Evolutionary conservation across 2,329 filamentous ascomycete genomes (phyloP).

Genomic region (Davidsoniella virescens): DNA sequence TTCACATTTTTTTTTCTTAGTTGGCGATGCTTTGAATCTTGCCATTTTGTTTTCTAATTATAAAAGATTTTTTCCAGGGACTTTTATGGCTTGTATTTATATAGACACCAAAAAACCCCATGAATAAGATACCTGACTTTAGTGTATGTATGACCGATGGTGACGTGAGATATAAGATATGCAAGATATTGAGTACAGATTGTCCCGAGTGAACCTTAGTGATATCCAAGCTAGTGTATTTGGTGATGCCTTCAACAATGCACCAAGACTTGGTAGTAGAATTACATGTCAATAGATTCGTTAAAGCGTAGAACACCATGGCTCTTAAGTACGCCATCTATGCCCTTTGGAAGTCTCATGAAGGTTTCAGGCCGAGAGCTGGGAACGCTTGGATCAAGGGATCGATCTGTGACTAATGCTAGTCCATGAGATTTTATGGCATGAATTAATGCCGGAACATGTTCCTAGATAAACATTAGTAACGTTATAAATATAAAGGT

Average conservation of each 20-base stretch:
- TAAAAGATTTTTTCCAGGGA: too few relatives aligned
- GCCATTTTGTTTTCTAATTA: too few relatives aligned
- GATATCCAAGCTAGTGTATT: too few relatives aligned
- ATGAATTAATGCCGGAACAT: slow-evolving; percentile 81
- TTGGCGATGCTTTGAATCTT: too few relatives aligned
- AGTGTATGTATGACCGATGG: too few relatives aligned
- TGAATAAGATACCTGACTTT: too few relatives aligned
- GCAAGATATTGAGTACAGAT: too few relatives aligned
- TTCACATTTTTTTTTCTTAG: too few relatives aligned
- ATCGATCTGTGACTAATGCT: slow-evolving; percentile 79
- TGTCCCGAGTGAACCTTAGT: too few relatives aligned
- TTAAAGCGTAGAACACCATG: slow-evolving; percentile 87
- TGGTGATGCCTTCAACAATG: too few relatives aligned
- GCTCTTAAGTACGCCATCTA: slow-evolving; percentile 72
- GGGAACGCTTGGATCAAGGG: slow-evolving; percentile 30
- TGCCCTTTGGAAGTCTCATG: slow-evolving; percentile 54
- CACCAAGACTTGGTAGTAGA: background rate
- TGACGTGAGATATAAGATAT: too few relatives aligned
- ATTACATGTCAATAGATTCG: slow-evolving; percentile 64
- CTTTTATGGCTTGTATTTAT: background rate
- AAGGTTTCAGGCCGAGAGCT: slow-evolving; percentile 32
- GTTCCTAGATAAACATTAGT: slow-evolving; percentile 42
- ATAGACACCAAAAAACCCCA: background rate
- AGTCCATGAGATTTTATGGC: slow-evolving; percentile 90
- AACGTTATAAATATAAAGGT: background rate